Conservation (phyloP, 225 moss, liverwort and hornwort genomes). For the Marchantia polymorpha region DNA sequence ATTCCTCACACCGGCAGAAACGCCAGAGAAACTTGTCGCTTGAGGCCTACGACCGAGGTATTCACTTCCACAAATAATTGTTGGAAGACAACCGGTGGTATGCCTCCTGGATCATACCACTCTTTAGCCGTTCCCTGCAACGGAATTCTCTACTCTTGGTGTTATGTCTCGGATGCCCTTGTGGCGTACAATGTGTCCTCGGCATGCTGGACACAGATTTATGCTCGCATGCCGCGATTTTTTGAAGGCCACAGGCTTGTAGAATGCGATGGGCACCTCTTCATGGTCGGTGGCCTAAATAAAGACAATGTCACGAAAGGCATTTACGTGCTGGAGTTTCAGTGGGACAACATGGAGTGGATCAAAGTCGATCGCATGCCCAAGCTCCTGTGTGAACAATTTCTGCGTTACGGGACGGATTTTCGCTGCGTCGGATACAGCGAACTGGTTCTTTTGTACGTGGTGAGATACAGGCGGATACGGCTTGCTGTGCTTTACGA, state of each 20-base stretch:
- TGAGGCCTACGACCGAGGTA: constrained; percentile 45
- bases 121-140: constrained; percentile 48
- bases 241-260: constrained; percentile 48
- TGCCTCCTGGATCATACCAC: constrained; percentile 49
- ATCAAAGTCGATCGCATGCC: constrained; percentile 51
- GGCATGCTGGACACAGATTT: constrained; percentile 43
- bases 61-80: constrained; percentile 37
- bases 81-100: constrained; percentile 45
- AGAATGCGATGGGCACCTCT: constrained; percentile 40
- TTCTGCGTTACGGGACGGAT: constrained; percentile 46
- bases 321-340: constrained; percentile 46
- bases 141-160: constrained; percentile 47
- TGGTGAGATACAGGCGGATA: constrained; percentile 42
- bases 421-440: constrained; percentile 50
- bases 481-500: constrained; percentile 41
- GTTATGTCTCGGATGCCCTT: constrained; percentile 47
- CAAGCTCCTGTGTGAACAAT: constrained; percentile 46
- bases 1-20: constrained; percentile 25
- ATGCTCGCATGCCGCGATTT: constrained; percentile 42
- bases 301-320: constrained; percentile 45
- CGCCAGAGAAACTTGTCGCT: constrained; percentile 25
- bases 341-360: constrained; percentile 47
- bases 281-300: constrained; percentile 47
- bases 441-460: constrained; percentile 39
- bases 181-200: constrained; percentile 43